Evolutionary conservation across 305 asterid species (phyloP), one percentile per base, ranked within the genome.

Genomic region (Solanum hybrid): DNA sequence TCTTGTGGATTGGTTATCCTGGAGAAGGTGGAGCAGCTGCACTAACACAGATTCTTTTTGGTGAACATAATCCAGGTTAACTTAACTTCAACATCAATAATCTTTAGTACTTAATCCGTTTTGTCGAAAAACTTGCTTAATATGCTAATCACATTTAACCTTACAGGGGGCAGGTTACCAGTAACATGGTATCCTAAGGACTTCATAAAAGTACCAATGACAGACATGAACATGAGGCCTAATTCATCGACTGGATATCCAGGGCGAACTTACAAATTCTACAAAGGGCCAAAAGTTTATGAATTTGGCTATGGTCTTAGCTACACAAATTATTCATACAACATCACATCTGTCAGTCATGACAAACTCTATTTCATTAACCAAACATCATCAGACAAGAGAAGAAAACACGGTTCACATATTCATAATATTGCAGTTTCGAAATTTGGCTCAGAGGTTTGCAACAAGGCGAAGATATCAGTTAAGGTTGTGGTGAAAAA

Each of bases 151-250:
- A 14, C 33, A 32, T 73, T 11, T 75, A 26, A 29, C 15, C 13
- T 31, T 89, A 79, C 90, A 94, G 97, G 96, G 51, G 97, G 97
- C 24, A 90, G 93, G 70, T 81, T 95, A 81, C 95, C 96, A 6
- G 20, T 92, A 17, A 95, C 97, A 33, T 95, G 97, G 96, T 95
- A 94, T 89, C 96, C 97, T 29, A 91, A 94, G 85, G 94, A 93
- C 14, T 95, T 93, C 89, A 87, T 87, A 68, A 89, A 93, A 31
- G 87, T 90, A 73, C 94, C 95, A 29, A 95, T 95, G 93, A 94
- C 98, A n/a, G 94, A 96, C 77, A 96, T 95, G 98, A 93, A 95
- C 90, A 95, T 96, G 96, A 91, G 98, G 80, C 91, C 98, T 10
- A 94, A 95, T 41, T 92, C 94, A 79, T 90, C 95, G 1, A 90